Conservation (phyloP, 345 rosid species). For the Dimocarpus longan region DNA sequence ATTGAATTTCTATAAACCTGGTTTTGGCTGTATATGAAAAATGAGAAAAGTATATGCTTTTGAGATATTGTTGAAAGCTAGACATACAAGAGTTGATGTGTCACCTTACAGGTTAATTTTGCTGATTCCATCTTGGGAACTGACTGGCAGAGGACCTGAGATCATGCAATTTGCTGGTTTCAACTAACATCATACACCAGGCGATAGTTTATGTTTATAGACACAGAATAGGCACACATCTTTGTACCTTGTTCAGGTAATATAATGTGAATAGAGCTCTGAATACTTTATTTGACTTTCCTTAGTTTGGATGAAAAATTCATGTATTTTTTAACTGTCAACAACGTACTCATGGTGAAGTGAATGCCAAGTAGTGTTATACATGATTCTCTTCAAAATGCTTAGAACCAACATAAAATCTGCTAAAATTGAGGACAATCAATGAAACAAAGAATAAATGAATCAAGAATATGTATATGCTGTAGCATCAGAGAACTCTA, state of each 20-base stretch:
- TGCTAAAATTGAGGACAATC: too few relatives aligned
- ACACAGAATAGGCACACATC: background rate
- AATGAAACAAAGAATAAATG: too few relatives aligned
- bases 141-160: conserved; percentile 35
- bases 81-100: conserved; percentile 21
- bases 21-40: conserved; percentile 24
- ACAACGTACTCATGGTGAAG: background rate
- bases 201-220: conserved; percentile 11
- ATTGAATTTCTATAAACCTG: conserved; percentile 26
- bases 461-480: background rate
- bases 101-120: conserved; percentile 31
- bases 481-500: background rate
- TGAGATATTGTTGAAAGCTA: conserved; percentile 16
- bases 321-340: background rate
- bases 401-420: background rate
- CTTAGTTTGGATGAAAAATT: background rate
- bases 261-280: background rate
- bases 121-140: conserved; percentile 30
- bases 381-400: background rate
- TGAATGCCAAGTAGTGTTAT: background rate
- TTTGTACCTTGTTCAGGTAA: conserved; percentile 5
- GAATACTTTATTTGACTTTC: background rate
- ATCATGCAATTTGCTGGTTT: conserved; percentile 10
- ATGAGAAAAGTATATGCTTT: conserved; percentile 21
- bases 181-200: conserved; percentile 32